Percentiles rank a stretch among this genome's conserved stretches.
Conservation (phyloP, 2,329 filamentous ascomycete species). For the Beauveria brongniartii region DNA sequence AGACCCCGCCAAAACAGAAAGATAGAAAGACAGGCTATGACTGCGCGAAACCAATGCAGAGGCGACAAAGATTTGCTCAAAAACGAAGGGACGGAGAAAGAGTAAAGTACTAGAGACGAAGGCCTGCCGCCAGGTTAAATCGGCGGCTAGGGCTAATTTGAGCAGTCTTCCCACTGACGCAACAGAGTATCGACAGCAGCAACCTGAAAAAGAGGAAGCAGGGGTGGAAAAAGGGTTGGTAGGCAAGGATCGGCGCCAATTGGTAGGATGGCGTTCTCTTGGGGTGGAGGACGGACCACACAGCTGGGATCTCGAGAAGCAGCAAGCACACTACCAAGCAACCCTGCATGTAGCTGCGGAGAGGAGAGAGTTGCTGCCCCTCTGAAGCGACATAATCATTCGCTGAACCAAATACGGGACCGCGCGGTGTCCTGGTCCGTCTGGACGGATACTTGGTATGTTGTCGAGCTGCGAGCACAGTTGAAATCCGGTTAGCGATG, state of each 20-base stretch:
- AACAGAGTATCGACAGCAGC: neutral
- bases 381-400: too few relatives aligned
- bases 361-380: too few relatives aligned
- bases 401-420: too few relatives aligned
- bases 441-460: too few relatives aligned
- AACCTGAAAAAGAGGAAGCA: neutral
- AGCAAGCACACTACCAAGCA: neutral
- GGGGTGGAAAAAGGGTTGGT: neutral
- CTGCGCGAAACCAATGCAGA: neutral
- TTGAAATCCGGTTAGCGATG: too few relatives aligned
- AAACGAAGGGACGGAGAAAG: neutral
- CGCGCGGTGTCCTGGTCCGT: too few relatives aligned
- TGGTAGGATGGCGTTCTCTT: neutral
- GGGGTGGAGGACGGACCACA: constrained; percentile 1
- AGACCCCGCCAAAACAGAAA: neutral
- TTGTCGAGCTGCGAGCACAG: too few relatives aligned
- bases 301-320: constrained; percentile 8
- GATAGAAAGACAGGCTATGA: neutral
- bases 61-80: neutral
- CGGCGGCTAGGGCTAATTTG: neutral
- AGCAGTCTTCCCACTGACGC: neutral
- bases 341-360: neutral
- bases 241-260: constrained; percentile 6
- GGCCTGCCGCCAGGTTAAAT: neutral
- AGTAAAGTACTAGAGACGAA: neutral